Conservation (phyloP, 2,329 filamentous ascomycete genomes). For the Fusarium beomiforme region DNA sequence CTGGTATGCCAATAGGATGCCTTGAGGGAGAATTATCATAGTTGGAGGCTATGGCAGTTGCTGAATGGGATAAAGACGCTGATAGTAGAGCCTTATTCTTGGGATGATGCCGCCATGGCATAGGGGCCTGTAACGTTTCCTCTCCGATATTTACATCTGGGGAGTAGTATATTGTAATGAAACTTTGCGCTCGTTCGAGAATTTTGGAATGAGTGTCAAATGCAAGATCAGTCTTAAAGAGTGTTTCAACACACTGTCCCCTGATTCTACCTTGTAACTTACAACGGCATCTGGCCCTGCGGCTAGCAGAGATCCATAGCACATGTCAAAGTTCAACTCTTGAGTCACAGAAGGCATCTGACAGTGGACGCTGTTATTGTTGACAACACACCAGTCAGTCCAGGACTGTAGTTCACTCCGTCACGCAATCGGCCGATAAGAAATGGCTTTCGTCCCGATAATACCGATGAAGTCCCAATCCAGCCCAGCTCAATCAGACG, state of each 20-base stretch:
- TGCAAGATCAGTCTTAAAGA: not conserved
- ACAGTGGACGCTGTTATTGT: not conserved
- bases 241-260: not conserved
- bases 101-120: slow-evolving; percentile 8
- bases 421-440: slow-evolving; percentile 10
- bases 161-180: not conserved
- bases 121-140: slow-evolving; percentile 6
- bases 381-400: not conserved
- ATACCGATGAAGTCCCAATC: slow-evolving; percentile 4
- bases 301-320: slow-evolving; percentile 3
- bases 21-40: not conserved
- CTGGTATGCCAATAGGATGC: not conserved
- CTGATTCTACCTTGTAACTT: not conserved
- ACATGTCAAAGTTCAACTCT: slow-evolving; percentile 4
- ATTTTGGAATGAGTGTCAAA: not conserved
- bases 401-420: not conserved
- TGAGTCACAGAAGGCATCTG: not conserved
- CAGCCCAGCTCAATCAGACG: not conserved
- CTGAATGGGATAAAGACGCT: not conserved
- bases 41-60: slow-evolving; percentile 2
- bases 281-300: not conserved
- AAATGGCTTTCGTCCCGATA: slow-evolving; percentile 4
- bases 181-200: not conserved
- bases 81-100: not conserved
- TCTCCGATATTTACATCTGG: not conserved